Evolutionary conservation across 2,329 filamentous ascomycete species (phyloP).

Genomic region (Ceratocystis diversiconidia): DNA sequence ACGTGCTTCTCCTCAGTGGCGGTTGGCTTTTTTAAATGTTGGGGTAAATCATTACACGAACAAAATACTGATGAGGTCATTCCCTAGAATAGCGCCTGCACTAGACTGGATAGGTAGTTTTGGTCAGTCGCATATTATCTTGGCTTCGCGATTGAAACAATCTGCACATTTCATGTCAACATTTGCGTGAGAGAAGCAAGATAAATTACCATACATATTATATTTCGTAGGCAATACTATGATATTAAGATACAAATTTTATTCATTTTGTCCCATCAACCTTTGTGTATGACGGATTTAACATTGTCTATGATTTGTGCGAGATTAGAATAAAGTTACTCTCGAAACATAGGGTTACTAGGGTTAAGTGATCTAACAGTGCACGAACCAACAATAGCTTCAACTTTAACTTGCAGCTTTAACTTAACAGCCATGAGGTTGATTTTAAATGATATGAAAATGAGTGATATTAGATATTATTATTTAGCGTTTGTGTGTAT

Average conservation of each 20-base stretch:
- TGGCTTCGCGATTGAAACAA: not conserved
- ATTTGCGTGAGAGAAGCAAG: too few relatives aligned
- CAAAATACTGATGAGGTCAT: constrained; percentile 5
- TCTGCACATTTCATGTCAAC: not conserved
- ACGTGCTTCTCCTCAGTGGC: constrained; percentile 9
- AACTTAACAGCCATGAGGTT: not conserved
- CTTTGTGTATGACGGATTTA: not conserved
- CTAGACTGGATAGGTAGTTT: not conserved
- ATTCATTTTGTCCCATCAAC: too few relatives aligned
- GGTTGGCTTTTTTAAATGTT: constrained; percentile 1
- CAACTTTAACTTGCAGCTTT: not conserved
- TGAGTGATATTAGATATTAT: not conserved
- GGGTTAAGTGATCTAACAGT: not conserved
- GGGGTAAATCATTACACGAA: constrained; percentile 9
- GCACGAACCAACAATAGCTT: not conserved
- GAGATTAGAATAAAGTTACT: not conserved
- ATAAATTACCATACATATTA: too few relatives aligned
- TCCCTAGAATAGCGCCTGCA: not conserved
- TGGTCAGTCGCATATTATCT: not conserved
- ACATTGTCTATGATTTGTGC: too few relatives aligned
- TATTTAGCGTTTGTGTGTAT: not conserved
- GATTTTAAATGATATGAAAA: not conserved
- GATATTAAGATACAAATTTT: too few relatives aligned
- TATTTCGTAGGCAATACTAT: too few relatives aligned
- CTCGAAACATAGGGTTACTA: not conserved